Evolutionary conservation across 305 asterid species (phyloP).

Genomic region (Solanum chacoense): DNA sequence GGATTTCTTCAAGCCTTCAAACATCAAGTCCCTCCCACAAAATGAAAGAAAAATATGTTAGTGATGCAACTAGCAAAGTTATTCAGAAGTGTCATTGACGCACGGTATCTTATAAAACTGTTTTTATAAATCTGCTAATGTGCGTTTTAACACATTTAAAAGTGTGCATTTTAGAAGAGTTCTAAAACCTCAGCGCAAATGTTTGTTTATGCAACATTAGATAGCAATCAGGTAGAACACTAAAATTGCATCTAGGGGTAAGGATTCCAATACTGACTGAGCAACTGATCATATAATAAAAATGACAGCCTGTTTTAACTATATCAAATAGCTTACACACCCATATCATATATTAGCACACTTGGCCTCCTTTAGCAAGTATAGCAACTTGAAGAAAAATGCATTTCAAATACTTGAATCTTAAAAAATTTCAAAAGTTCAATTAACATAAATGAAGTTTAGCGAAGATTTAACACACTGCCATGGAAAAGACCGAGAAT

Average conservation of each 20-base stretch:
- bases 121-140: background rate
- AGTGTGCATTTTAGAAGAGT: slow-evolving; percentile 6
- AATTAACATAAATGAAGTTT: background rate
- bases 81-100: background rate
- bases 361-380: background rate
- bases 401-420: background rate
- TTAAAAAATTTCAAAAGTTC: background rate
- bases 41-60: background rate
- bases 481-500: background rate
- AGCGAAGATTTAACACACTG: background rate
- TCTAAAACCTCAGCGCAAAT: slow-evolving; percentile 9
- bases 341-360: background rate
- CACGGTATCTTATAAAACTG: background rate
- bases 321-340: background rate
- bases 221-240: background rate
- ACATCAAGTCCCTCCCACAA: background rate
- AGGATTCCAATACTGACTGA: background rate
- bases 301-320: background rate
- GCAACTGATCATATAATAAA: background rate
- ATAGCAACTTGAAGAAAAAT: background rate
- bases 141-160: background rate
- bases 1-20: background rate
- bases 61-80: background rate
- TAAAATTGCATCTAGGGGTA: background rate
- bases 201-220: slow-evolving; percentile 10